These are phyloP conservation scores for Amylocystis lapponica DNA, from an alignment of 768 basidiomycete species.

Conservation along the genomic window DNA sequence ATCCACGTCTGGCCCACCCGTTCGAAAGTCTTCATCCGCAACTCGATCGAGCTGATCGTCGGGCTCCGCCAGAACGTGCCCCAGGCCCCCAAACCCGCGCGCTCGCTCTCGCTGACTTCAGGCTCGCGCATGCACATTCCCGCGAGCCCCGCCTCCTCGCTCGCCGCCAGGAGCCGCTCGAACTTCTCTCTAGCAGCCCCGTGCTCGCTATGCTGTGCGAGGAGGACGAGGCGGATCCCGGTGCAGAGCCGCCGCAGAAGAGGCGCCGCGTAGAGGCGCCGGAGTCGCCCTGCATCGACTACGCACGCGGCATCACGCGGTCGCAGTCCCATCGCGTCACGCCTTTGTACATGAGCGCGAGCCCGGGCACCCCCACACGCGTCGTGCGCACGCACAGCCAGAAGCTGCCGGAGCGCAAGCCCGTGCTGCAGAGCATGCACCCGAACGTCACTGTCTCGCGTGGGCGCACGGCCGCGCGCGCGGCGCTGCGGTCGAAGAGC, in stretches of 20 bases:
- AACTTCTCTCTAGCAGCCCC: constrained; percentile 4
- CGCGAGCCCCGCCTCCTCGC: constrained; percentile 14
- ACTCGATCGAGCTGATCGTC: constrained; percentile 54
- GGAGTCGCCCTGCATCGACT: background rate
- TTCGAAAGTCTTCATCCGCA: constrained; percentile 41
- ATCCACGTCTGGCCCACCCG: constrained; percentile 40
- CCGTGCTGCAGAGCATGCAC: constrained; percentile 6
- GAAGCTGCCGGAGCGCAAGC: constrained; percentile 9
- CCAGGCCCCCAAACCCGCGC: constrained; percentile 10
- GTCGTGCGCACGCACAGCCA: constrained; percentile 18
- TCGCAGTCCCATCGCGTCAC: constrained; percentile 16
- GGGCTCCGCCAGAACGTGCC: constrained; percentile 38
- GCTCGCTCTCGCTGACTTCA: constrained; percentile 11
- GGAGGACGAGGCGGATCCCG: constrained; percentile 11
- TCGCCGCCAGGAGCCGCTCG: constrained; percentile 9
- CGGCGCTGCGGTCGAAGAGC: constrained; percentile 4
- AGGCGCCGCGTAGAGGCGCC: constrained; percentile 10
- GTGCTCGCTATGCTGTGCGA: constrained; percentile 15
- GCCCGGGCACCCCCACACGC: background rate
- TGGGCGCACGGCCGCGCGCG: constrained; percentile 9
- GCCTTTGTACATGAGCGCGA: background rate
- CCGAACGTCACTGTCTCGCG: constrained; percentile 16
- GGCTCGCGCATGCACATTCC: constrained; percentile 1
- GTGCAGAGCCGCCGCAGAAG: constrained; percentile 14
- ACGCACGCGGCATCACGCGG: constrained; percentile 16